A percentile compares a stretch with the other conserved stretches of the same genome.
Evolutionary conservation across 768 basidiomycete genomes (phyloP).

Genomic region (Panaeolus cyanescens): DNA sequence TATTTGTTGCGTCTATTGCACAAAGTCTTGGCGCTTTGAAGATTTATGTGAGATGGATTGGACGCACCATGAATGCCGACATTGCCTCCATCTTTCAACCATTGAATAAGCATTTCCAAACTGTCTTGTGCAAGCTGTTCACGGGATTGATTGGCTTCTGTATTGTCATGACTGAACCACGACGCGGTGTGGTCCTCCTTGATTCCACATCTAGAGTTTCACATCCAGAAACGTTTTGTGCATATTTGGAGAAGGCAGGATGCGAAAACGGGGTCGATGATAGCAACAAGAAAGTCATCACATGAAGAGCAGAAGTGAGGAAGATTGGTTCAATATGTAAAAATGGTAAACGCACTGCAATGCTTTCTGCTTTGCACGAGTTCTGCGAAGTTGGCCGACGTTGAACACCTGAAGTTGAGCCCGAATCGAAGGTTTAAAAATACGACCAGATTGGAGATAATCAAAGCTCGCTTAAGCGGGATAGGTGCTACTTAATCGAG

Average conservation of each 20-base stretch:
- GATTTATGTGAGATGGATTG: not conserved
- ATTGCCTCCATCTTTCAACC: slow-evolving; percentile 95
- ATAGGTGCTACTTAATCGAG: not conserved
- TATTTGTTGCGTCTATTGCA: slow-evolving; percentile 90
- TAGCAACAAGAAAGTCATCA: not conserved
- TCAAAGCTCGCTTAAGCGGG: not conserved
- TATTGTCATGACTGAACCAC: slow-evolving; percentile 89
- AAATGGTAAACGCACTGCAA: slow-evolving; percentile 51
- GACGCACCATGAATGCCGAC: slow-evolving; percentile 92
- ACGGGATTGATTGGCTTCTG: slow-evolving; percentile 71
- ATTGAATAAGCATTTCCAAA: slow-evolving; percentile 91
- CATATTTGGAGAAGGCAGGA: not conserved
- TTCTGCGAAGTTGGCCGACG: slow-evolving; percentile 90
- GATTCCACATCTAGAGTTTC: slow-evolving; percentile 53
- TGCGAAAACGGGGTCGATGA: not conserved
- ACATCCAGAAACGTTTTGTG: not conserved
- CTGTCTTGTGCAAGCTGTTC: slow-evolving; percentile 90
- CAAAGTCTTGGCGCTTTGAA: not conserved
- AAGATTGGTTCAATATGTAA: not conserved
- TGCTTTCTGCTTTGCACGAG: slow-evolving; percentile 81
- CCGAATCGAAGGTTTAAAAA: not conserved
- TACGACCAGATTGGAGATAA: not conserved
- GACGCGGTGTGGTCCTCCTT: slow-evolving; percentile 89
- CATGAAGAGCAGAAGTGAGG: not conserved
- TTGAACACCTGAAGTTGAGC: slow-evolving; percentile 79